These are phyloP conservation scores for Kazachstania africana DNA, from an alignment of 805 yeast genomes.

Conservation along the genomic window DNA sequence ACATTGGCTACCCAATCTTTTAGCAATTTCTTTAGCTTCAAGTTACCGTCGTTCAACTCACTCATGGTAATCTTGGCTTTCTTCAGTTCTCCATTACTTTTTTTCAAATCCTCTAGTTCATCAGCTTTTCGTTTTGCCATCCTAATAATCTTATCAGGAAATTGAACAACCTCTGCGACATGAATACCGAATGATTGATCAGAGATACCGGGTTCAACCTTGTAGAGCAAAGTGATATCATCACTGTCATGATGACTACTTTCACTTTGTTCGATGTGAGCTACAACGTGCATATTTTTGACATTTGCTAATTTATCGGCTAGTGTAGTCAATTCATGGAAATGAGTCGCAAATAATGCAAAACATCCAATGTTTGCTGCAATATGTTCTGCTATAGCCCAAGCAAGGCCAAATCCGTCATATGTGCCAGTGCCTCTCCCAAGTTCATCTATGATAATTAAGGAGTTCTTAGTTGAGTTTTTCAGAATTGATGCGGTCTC, in stretches of 20 bases:
- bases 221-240: conserved; percentile 80
- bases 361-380: conserved; percentile 62
- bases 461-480: conserved; percentile 71
- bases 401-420: conserved; percentile 96
- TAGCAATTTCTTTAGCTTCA: conserved; percentile 35
- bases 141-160: conserved; percentile 76
- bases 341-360: conserved; percentile 91
- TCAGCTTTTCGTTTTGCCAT: conserved; percentile 94
- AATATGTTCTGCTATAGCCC: conserved; percentile 87
- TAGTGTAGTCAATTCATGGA: conserved; percentile 85
- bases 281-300: conserved; percentile 81
- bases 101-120: conserved; percentile 60
- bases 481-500: conserved; percentile 89
- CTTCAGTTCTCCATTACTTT: conserved; percentile 34
- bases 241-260: conserved; percentile 27
- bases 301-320: conserved; percentile 54
- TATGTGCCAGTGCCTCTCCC: conserved; percentile 77
- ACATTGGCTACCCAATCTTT: conserved; percentile 43
- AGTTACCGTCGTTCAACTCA: conserved; percentile 41
- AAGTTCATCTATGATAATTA: conserved; percentile 87
- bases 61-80: conserved; percentile 36
- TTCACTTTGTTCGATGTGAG: conserved; percentile 55
- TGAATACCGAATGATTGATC: conserved; percentile 96
- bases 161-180: conserved; percentile 91
- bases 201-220: conserved; percentile 92